Evolutionary conservation across 179 eudicot species (phyloP).

Genomic region (Heliamphora pulchella): DNA sequence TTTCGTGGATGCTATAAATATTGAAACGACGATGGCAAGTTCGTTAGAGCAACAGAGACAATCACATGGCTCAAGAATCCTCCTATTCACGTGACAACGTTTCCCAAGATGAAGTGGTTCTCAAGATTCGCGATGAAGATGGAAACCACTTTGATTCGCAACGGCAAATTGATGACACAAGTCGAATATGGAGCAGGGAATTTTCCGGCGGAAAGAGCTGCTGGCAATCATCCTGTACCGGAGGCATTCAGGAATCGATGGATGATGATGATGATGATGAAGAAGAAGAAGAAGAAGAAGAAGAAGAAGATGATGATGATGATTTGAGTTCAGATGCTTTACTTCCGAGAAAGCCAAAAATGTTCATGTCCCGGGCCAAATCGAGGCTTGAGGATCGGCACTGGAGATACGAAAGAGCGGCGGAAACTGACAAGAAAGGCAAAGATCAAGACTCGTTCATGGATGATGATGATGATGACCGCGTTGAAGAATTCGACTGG

Average conservation of each 20-base stretch:
- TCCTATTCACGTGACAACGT: not conserved
- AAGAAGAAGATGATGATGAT: too few relatives aligned
- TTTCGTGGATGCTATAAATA: too few relatives aligned
- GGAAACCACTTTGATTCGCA: not conserved
- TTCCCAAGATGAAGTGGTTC: not conserved
- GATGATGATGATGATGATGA: not conserved
- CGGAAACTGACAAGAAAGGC: not conserved
- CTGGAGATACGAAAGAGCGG: not conserved
- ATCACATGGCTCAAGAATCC: constrained; percentile 16
- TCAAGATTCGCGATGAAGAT: not conserved
- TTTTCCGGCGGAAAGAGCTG: too few relatives aligned
- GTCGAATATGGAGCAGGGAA: not conserved
- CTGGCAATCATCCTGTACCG: too few relatives aligned
- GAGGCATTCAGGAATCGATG: not conserved
- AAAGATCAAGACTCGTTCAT: not conserved
- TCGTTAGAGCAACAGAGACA: constrained; percentile 8
- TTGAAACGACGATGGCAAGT: too few relatives aligned
- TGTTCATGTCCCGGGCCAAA: not conserved
- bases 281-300: not conserved
- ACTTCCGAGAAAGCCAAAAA: not conserved
- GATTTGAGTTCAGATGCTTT: too few relatives aligned
- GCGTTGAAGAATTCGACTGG: not conserved
- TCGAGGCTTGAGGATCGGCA: not conserved
- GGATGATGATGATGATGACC: not conserved
- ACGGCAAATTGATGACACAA: not conserved